Percentiles rank a stretch among this genome's conserved stretches.
Evolutionary conservation across 176 grass and related monocot species (phyloP).

Genomic region (Eremochloa ophiuroides): DNA sequence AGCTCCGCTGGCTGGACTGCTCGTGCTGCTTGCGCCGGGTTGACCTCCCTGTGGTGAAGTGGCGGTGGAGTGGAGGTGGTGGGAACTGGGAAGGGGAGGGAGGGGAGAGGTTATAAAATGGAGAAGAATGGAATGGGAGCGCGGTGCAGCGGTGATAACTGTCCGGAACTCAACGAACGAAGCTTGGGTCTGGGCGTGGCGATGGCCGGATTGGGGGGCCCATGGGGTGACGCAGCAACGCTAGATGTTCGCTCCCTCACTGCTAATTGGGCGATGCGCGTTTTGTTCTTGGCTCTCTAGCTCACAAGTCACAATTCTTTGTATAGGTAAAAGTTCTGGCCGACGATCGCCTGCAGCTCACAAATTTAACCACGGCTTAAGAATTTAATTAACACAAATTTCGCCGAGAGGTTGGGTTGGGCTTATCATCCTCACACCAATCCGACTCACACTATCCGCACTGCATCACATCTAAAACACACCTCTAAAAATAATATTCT

Average conservation of each 20-base stretch:
- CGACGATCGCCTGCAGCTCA: not conserved
- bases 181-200: not conserved
- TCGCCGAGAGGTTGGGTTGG: not conserved
- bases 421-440: not conserved
- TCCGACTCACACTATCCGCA: too few species aligned
- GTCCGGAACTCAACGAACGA: conserved; percentile 16
- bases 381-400: not conserved
- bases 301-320: too few species aligned
- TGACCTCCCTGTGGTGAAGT: not conserved
- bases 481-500: too few species aligned
- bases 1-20: too few species aligned
- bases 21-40: not conserved
- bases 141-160: conserved; percentile 22
- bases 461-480: too few species aligned
- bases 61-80: conserved; percentile 4
- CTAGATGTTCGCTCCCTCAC: not conserved
- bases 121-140: not conserved
- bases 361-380: not conserved
- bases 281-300: not conserved
- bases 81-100: not conserved
- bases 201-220: not conserved
- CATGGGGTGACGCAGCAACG: too few species aligned
- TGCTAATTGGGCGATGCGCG: not conserved
- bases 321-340: not conserved
- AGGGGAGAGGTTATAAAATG: conserved; percentile 51